Percentiles rank a stretch among this genome's conserved stretches.
These are phyloP conservation scores for Phytophthora cryptogea DNA, from an alignment of 352 stramenopile genomes.

Conservation along the genomic window DNA sequence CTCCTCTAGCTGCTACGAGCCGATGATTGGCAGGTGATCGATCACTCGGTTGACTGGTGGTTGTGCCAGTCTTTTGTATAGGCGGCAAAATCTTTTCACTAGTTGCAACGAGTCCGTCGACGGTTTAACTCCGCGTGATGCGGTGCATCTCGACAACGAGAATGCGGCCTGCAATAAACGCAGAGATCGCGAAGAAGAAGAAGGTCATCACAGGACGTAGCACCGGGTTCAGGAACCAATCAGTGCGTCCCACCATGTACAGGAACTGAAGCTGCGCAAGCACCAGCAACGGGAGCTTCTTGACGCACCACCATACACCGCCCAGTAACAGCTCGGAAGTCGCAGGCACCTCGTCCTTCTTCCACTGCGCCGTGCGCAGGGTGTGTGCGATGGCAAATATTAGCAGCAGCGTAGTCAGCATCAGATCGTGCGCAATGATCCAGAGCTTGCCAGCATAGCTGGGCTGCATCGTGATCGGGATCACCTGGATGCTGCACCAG, in stretches of 20 bases:
- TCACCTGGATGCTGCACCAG: conserved; percentile 51
- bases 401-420: conserved; percentile 65
- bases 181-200: conserved; percentile 44
- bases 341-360: conserved; percentile 67
- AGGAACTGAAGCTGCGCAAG: conserved; percentile 57
- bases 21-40: conserved; percentile 18
- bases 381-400: conserved; percentile 71
- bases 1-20: conserved; percentile 18
- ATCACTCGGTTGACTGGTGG: conserved; percentile 2
- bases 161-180: conserved; percentile 52
- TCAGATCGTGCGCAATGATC: conserved; percentile 61
- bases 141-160: conserved; percentile 64
- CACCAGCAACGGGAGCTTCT: conserved; percentile 57
- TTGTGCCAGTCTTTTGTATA: conserved; percentile 23
- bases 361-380: conserved; percentile 69
- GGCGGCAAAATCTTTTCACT: conserved; percentile 7
- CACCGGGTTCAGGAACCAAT: conserved; percentile 80
- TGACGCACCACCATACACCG: conserved; percentile 50
- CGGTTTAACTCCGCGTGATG: conserved; percentile 45
- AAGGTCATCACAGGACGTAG: conserved; percentile 73
- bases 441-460: conserved; percentile 70
- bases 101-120: not conserved
- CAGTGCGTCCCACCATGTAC: conserved; percentile 62
- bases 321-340: conserved; percentile 55
- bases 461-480: conserved; percentile 71